Conservation (phyloP, 2,329 filamentous ascomycete genomes). For the Purpureocillium lavendulum region DNA sequence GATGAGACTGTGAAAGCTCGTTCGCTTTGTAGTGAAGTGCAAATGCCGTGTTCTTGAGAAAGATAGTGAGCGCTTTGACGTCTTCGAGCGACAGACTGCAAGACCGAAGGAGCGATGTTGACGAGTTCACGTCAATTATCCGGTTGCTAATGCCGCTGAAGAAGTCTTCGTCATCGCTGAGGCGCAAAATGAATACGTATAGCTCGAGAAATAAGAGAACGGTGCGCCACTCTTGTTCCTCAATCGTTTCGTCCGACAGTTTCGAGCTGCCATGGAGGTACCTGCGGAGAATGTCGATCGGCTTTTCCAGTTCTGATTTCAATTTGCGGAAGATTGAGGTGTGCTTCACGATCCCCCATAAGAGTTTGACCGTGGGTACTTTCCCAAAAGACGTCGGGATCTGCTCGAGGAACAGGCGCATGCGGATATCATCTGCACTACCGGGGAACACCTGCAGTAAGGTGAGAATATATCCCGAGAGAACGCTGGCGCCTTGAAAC, state of each 20-base stretch:
- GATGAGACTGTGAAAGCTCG: conserved; percentile 37
- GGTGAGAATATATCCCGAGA: conserved; percentile 82
- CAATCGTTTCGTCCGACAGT: conserved; percentile 11
- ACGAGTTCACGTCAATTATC: conserved; percentile 26
- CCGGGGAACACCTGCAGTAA: conserved; percentile 78
- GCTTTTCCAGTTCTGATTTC: conserved; percentile 17
- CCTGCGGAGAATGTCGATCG: conserved; percentile 19
- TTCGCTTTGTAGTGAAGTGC: conserved; percentile 76
- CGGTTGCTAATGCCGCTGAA: conserved; percentile 49
- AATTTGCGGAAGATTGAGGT: conserved; percentile 31
- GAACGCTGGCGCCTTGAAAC: conserved; percentile 45
- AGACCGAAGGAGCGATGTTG: conserved; percentile 40
- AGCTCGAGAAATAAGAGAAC: conserved; percentile 87
- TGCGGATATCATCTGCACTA: conserved; percentile 79
- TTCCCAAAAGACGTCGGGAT: conserved; percentile 42
- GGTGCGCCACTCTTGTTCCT: conserved; percentile 68
- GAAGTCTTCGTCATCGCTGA: conserved; percentile 97
- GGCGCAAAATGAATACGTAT: conserved; percentile 83
- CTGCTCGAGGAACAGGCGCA: conserved; percentile 71
- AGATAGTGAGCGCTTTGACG: conserved; percentile 66
- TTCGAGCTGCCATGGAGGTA: conserved; percentile 21
- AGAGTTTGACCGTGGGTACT: conserved; percentile 53
- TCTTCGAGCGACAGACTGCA: conserved; percentile 66
- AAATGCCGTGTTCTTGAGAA: conserved; percentile 87
- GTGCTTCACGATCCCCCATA: conserved; percentile 59